Evolutionary conservation across 768 basidiomycete genomes (phyloP).

Genomic region (Tulasnella sp.): DNA sequence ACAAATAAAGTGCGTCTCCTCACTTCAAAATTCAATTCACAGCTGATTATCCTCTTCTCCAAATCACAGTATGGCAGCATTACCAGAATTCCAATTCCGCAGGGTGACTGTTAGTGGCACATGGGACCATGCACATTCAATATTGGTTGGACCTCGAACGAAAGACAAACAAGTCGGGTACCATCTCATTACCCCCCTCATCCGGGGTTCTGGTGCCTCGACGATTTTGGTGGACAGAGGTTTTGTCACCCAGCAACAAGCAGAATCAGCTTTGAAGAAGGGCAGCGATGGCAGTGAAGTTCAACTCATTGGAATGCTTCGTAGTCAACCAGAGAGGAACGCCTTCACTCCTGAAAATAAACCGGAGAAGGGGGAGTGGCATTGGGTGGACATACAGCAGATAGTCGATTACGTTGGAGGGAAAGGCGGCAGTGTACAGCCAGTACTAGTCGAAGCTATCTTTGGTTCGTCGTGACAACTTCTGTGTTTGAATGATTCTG

Average conservation of each 20-base stretch:
- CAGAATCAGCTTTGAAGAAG: conserved; percentile 1
- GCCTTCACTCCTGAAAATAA: conserved; percentile 82
- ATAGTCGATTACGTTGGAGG: conserved; percentile 75
- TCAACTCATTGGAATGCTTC: conserved; percentile 74
- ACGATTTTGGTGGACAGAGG: conserved; percentile 89
- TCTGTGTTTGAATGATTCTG: background rate
- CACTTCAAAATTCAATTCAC: conserved; percentile 1
- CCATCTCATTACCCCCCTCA: conserved; percentile 75
- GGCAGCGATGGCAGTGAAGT: conserved; percentile 40
- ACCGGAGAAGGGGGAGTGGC: conserved; percentile 71
- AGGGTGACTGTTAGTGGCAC: conserved; percentile 65
- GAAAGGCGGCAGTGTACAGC: conserved; percentile 56
- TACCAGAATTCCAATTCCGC: conserved; percentile 83
- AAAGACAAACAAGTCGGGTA: conserved; percentile 79
- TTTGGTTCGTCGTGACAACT: conserved; percentile 47
- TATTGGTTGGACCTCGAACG: conserved; percentile 78
- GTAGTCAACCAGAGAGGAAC: conserved; percentile 54
- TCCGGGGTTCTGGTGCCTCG: conserved; percentile 55
- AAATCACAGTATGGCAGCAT: conserved; percentile 42
- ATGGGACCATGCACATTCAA: conserved; percentile 66
- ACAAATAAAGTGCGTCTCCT: conserved; percentile 60
- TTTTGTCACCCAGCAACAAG: conserved; percentile 54
- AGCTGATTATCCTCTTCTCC: conserved; percentile 12
- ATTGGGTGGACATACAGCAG: conserved; percentile 73
- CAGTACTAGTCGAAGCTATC: conserved; percentile 81